phyloP scores from a whole-genome alignment of 768 basidiomycete species.

The Suillus subalutaceus region DNA sequence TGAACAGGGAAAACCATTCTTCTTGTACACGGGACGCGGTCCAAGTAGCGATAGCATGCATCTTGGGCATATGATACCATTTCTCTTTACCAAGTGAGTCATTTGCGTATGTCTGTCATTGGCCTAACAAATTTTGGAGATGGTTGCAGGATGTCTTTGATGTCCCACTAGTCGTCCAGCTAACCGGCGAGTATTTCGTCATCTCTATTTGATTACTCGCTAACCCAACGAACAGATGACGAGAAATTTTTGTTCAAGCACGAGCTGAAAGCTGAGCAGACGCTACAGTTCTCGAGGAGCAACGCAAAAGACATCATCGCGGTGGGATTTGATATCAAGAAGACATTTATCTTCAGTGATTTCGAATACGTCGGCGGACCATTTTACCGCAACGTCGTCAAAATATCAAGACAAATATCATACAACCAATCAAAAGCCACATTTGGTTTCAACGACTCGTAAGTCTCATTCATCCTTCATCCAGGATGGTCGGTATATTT shows the following conservation, averaged over 20 bases:
- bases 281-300: constrained; percentile 74
- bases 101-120: neutral
- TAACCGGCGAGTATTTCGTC: constrained; percentile 66
- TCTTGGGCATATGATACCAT: constrained; percentile 96
- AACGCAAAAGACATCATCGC: constrained; percentile 98
- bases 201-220: neutral
- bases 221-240: constrained; percentile 64
- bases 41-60: constrained; percentile 98
- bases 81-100: constrained; percentile 92
- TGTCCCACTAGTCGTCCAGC: constrained; percentile 91
- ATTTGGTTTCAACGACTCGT: constrained; percentile 98
- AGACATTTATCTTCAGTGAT: constrained; percentile 97
- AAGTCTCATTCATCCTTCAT: constrained; percentile 34
- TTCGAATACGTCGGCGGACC: constrained; percentile 87
- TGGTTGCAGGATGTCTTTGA: constrained; percentile 98
- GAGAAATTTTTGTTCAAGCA: constrained; percentile 99
- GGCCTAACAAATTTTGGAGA: constrained; percentile 42
- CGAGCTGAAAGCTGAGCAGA: constrained; percentile 88
- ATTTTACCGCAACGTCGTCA: constrained; percentile 94
- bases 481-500: constrained; percentile 4
- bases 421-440: constrained; percentile 93
- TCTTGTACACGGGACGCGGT: constrained; percentile 95
- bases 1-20: constrained; percentile 97
- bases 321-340: constrained; percentile 87
- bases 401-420: constrained; percentile 90